Conservation (phyloP, 2,329 filamentous ascomycete species). For the Phialemonium atrogriseum region DNA sequence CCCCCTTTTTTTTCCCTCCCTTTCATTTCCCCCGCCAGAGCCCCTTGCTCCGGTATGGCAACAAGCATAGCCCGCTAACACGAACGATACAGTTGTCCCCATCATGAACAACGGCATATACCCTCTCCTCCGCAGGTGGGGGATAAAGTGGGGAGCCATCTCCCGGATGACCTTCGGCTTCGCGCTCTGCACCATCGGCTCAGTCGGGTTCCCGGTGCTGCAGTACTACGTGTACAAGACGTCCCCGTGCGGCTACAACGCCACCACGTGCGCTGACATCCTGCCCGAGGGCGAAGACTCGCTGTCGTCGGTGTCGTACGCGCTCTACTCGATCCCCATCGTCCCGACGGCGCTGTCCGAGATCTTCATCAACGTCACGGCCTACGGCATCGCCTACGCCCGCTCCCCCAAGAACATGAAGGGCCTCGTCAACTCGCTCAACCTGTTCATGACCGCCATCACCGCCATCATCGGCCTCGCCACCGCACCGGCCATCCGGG, state of each 20-base stretch:
- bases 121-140: slow-evolving; percentile 29
- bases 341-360: slow-evolving; percentile 41
- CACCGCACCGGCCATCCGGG: slow-evolving; percentile 34
- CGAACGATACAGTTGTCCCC: too few relatives aligned
- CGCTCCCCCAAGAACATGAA: slow-evolving; percentile 42
- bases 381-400: slow-evolving; percentile 43
- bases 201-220: slow-evolving; percentile 31
- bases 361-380: slow-evolving; percentile 43
- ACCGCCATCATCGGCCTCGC: slow-evolving; percentile 37
- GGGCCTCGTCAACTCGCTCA: slow-evolving; percentile 39
- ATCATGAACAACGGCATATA: slow-evolving; percentile 40
- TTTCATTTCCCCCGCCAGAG: too few relatives aligned
- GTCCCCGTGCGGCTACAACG: slow-evolving; percentile 32
- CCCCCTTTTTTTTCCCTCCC: too few relatives aligned
- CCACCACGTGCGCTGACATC: slow-evolving; percentile 25
- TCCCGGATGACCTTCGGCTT: slow-evolving; percentile 43
- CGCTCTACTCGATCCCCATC: slow-evolving; percentile 49
- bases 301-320: slow-evolving; percentile 38
- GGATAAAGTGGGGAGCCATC: slow-evolving; percentile 38
- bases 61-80: too few relatives aligned
- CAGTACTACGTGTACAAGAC: slow-evolving; percentile 32
- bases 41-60: too few relatives aligned
- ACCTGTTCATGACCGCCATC: slow-evolving; percentile 37
- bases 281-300: slow-evolving; percentile 16
- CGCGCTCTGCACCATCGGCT: slow-evolving; percentile 36